Evolutionary conservation across 208 protist genomes (phyloP), one percentile per base, ranked within the genome.

Genomic region (Naegleria fowleri): DNA sequence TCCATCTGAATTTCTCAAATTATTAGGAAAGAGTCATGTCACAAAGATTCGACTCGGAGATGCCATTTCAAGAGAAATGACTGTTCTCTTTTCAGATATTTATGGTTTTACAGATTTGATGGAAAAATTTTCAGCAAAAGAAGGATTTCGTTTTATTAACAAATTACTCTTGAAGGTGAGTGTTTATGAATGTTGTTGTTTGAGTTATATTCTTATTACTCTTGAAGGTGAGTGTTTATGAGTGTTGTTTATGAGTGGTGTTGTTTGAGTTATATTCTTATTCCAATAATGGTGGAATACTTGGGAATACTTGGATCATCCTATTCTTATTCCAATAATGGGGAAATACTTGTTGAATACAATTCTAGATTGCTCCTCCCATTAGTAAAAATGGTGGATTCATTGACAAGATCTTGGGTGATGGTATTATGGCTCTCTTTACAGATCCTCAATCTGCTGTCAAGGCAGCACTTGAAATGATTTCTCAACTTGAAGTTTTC

Each of bases 81-180:
- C 93, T 39, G 88, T 95, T 22, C 43, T 95, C 5, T 95, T 95
- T 85, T n/a, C 48, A 48, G 94, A 95, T 90, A 94, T 95, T 48
- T 58, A 76, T 38, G 43, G 76, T 9, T 95, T 94, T 88, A 95
- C 94, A 16, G 29, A 22, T 5, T 52, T 95, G 40, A 94, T 88
- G 9, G 94, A 95, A 29, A 38, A 22, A 25, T 38, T 95, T 76
- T 39, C 52, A 6, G 86, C 93, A 5, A 33, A 5, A 9, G 58
- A 92, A n/a, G 19, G 93, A 22, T 88, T 94, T 39, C 3, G 0
- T n/a, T 79, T 92, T 51, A 84, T 95, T 22, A 95, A 95, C 55
- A 36, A 90, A 29, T 29, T 67, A 67, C 55, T 67, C 3, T 67
- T 67, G 2, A 4, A 67, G 55, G 22, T 15, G 43, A 48, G 43